Evolutionary conservation across 1,284 basidiomycete genomes (phyloP).

Genomic region (Ceraceosorus guamensis): DNA sequence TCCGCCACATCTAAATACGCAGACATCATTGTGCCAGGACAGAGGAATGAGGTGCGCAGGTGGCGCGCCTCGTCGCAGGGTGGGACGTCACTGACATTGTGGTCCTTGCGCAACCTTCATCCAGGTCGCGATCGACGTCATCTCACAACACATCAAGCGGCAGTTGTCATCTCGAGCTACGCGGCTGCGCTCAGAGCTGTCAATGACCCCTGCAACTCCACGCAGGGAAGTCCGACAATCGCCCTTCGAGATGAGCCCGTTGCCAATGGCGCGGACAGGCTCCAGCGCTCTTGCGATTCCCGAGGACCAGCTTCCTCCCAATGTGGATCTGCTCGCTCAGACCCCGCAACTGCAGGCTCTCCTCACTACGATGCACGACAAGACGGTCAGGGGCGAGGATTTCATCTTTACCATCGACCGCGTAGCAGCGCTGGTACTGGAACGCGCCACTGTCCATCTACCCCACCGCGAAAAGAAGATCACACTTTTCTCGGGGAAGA

Average conservation of each 20-base stretch:
- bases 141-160: slow-evolving; percentile 78
- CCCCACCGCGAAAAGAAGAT: slow-evolving; percentile 64
- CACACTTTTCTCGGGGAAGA: slow-evolving; percentile 25
- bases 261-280: background rate
- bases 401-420: slow-evolving; percentile 85
- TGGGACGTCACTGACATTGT: too few relatives aligned
- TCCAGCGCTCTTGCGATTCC: background rate
- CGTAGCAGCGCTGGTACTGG: slow-evolving; percentile 73
- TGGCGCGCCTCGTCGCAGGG: too few relatives aligned
- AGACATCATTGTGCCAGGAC: slow-evolving; percentile 54
- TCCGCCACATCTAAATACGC: slow-evolving; percentile 75
- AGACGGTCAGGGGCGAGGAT: slow-evolving; percentile 63
- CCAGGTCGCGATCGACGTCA: slow-evolving; percentile 82
- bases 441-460: slow-evolving; percentile 72
- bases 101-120: too few relatives aligned
- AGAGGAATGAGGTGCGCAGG: slow-evolving; percentile 39
- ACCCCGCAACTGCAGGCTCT: slow-evolving; percentile 64
- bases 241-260: background rate
- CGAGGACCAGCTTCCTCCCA: slow-evolving; percentile 47
- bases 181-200: slow-evolving; percentile 28
- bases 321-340: slow-evolving; percentile 65
- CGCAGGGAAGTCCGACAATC: background rate
- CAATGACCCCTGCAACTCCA: slow-evolving; percentile 21
- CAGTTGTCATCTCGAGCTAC: slow-evolving; percentile 55
- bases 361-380: slow-evolving; percentile 73